Evolutionary conservation across 31 red algal genomes (phyloP).

Genomic region (Porphyra umbilicalis): DNA sequence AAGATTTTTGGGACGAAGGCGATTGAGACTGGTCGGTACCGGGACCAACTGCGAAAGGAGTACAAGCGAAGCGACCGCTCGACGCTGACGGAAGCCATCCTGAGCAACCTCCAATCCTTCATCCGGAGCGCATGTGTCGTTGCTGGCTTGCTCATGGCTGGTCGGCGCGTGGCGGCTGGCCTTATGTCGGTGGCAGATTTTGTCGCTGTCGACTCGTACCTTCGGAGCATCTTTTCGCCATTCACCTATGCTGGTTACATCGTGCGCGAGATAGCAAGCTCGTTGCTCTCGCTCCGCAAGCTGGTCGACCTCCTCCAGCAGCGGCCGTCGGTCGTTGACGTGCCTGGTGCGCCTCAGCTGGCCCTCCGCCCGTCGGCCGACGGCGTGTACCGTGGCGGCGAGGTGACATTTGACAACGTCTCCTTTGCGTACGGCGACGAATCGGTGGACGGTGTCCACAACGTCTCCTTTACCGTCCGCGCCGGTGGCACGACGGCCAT

Average conservation of each 20-base stretch:
- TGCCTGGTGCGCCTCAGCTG: slow-evolving; percentile 24
- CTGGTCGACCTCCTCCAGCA: slow-evolving; percentile 55
- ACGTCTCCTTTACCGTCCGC: slow-evolving; percentile 56
- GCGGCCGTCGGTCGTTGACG: slow-evolving; percentile 32
- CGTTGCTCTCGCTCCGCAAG: slow-evolving; percentile 62
- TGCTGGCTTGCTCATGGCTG: slow-evolving; percentile 37
- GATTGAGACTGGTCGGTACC: slow-evolving; percentile 54
- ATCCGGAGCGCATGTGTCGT: slow-evolving; percentile 36
- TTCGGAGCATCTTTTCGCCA: slow-evolving; percentile 25
- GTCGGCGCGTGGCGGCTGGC: slow-evolving; percentile 9
- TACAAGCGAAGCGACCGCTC: no score
- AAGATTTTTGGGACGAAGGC: slow-evolving; percentile 79
- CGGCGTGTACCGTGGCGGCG: slow-evolving; percentile 3
- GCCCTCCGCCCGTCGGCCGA: neutral
- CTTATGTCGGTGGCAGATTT: slow-evolving; percentile 31
- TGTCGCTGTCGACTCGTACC: neutral
- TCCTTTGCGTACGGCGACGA: slow-evolving; percentile 47
- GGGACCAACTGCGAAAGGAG: no score
- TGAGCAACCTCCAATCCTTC: slow-evolving; percentile 26
- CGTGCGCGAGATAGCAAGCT: slow-evolving; percentile 16
- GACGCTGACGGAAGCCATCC: slow-evolving; percentile 15
- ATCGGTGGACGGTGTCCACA: neutral
- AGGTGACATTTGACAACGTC: slow-evolving; percentile 74
- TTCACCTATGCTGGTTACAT: slow-evolving; percentile 26
- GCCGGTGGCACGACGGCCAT: slow-evolving; percentile 65